Base-by-base conservation (phyloP, 1,139 yeast species). In the Candida dubliniensis region DNA sequence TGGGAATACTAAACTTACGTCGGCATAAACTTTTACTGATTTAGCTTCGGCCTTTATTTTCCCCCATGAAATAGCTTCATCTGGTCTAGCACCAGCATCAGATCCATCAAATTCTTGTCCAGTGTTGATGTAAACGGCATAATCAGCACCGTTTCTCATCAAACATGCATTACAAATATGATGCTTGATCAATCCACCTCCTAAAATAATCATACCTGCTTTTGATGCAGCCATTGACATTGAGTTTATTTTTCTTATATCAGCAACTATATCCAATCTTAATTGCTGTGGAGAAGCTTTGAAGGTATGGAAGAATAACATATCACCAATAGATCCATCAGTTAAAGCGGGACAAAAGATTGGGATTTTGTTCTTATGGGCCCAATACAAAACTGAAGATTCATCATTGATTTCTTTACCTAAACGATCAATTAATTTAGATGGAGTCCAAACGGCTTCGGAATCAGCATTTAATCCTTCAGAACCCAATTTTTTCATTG, bases 61-160 rank as follows among this genome's bases (percentile, higher is more conserved):
- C 51, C 99, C 99, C 99, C 99, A 93, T 38, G 96, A 87, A 43
- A 93, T 86, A 25, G 99, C 99, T 69, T 93, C 99, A 63, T 95
- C 99, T 1, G 99, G 98, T 61, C 99, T 81, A 6, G 99, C 99
- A 52, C 99, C 99, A 13, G 99, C 98, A 65, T 93, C 99, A 12
- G 96, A 88, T 41, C 99, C 99, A 61, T 93, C 99, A 60, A 90
- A 95, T 64, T 93, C 99, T 69, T 93, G 99, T 35, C 97, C 99
- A 11, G 99, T 93, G 67, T 95, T 95, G 64, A 93, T 91, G 67
- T 81, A 93, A 14, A 93, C 97, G 3, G 99, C 98, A 61, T 84
- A 89, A 64, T 93, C 99, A 18, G 99, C 99, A 56, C 99, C 99
- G 58, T 93, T 95, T 74, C 99, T 84, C 99, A 93, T 93, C 58